phyloP scores from a whole-genome alignment of 1,284 basidiomycete species.

The Sanguinoderma infundibulare region DNA sequence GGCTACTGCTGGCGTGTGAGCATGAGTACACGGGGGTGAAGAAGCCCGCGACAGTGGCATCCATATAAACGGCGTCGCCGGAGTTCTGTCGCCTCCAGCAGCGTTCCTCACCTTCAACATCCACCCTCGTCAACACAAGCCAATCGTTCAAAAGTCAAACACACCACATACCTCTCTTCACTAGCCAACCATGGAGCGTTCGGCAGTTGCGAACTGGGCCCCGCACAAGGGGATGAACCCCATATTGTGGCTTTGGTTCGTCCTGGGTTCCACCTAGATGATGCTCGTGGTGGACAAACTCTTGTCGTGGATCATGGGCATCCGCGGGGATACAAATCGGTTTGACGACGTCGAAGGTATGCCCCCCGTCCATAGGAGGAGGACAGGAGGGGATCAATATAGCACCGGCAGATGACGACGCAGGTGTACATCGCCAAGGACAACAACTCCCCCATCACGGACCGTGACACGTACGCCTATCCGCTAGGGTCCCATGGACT shows the following conservation, averaged over 20 bases:
- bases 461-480: too few relatives aligned
- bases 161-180: not conserved
- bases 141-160: not conserved
- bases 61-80: not conserved
- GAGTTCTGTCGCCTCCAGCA: not conserved
- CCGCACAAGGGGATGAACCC: not conserved
- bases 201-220: conserved; percentile 1
- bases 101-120: not conserved
- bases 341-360: conserved; percentile 4
- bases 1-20: not conserved
- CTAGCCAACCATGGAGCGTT: not conserved
- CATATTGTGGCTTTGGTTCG: not conserved
- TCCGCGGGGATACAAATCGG: not conserved
- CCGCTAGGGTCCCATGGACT: too few relatives aligned
- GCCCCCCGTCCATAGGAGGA: not conserved
- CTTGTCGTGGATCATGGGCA: not conserved
- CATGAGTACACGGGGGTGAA: not conserved
- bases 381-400: too few relatives aligned
- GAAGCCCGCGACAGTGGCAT: not conserved
- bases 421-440: too few relatives aligned
- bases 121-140: not conserved
- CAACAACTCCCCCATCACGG: too few relatives aligned
- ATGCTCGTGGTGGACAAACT: conserved; percentile 6
- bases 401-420: too few relatives aligned
- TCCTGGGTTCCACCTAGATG: not conserved